These are phyloP conservation scores for Pleurotus eryngii DNA, from an alignment of 768 basidiomycete species.

Conservation along the genomic window DNA sequence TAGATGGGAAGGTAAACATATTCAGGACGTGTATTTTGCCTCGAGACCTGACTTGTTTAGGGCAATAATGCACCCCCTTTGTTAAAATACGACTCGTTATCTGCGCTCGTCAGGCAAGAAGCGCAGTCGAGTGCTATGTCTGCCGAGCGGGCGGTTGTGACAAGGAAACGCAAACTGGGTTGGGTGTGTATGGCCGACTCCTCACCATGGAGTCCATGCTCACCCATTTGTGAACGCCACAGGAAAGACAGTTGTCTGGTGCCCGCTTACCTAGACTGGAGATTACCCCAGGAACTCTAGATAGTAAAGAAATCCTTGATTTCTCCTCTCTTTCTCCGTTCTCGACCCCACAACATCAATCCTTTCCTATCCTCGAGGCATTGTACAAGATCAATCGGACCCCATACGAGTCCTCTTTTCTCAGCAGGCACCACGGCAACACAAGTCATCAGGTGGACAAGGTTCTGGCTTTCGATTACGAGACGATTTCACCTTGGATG, in stretches of 20 bases:
- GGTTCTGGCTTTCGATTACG: conserved; percentile 65
- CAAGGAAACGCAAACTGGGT: conserved; percentile 45
- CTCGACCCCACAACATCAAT: conserved; percentile 21
- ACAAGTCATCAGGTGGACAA: conserved; percentile 27
- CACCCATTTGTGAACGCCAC: conserved; percentile 7
- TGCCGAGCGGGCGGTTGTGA: conserved; percentile 26
- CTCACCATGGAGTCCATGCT: not conserved
- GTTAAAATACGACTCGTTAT: conserved; percentile 35
- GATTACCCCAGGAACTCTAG: not conserved
- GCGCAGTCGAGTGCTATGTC: conserved; percentile 13
- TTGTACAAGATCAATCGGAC: conserved; percentile 59
- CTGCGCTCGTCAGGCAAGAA: conserved; percentile 27
- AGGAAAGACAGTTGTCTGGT: conserved; percentile 30
- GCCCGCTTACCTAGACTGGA: not conserved
- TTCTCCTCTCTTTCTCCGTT: conserved; percentile 30
- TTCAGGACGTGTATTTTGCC: not conserved
- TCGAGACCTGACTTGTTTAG: conserved; percentile 17
- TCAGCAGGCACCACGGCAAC: conserved; percentile 48
- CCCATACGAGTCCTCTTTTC: conserved; percentile 62
- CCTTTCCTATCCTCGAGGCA: conserved; percentile 40
- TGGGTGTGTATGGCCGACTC: conserved; percentile 26
- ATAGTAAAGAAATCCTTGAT: conserved; percentile 22
- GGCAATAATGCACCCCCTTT: conserved; percentile 35
- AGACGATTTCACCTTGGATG: conserved; percentile 70
- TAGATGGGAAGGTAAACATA: conserved; percentile 18